Evolutionary conservation across 495 filamentous ascomycete genomes (phyloP), one percentile per base, ranked within the genome.

Genomic region (Neurospora tetraspora): DNA sequence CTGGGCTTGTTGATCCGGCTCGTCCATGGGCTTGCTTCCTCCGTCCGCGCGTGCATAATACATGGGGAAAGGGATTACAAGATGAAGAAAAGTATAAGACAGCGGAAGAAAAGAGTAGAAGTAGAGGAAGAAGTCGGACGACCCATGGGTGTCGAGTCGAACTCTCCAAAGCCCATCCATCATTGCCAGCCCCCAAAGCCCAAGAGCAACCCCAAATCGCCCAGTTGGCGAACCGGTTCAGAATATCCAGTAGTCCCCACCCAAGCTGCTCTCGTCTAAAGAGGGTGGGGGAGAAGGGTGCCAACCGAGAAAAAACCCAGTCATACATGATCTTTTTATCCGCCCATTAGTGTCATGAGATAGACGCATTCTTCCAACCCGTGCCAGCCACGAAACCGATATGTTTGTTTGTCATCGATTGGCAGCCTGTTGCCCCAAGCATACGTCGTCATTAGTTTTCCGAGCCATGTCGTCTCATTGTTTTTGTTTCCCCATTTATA

Each of bases 381-480:
- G 31, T 36, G 14, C 27, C 53, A 65, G 27, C 53, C 53, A 34
- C 53, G 14, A 65, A 61, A 31, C 53, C 53, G 53, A 31, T 7
- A 31, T 61, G 23, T 61, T 53, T 47, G 43, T 47, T 47, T 61
- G 53, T 16, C 53, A 61, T 61, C 53, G 53, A 31, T 61, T 65
- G 53, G 47, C 27, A 65, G 53, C 27, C 53, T 65, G 53, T 34
- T 65, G 14, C 53, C 53, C 14, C 53, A 31, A 65, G 53, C 69
- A 71, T 76, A 71, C 73, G 74, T 80, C 73, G 72, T 76, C 74
- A 78, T 77, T 69, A 80, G 69, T 77, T 75, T 59, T 68, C 40
- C 73, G 68, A 74, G 59, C 72, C 74, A 65, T 65, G 53, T 36
- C 53, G 53, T 65, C 53, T 65, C 42, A 70, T 74, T 71, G 68